Percentiles rank a stretch among this genome's conserved stretches.
Conservation (phyloP, 176 grass and related monocot species). For the Avena insularis region DNA sequence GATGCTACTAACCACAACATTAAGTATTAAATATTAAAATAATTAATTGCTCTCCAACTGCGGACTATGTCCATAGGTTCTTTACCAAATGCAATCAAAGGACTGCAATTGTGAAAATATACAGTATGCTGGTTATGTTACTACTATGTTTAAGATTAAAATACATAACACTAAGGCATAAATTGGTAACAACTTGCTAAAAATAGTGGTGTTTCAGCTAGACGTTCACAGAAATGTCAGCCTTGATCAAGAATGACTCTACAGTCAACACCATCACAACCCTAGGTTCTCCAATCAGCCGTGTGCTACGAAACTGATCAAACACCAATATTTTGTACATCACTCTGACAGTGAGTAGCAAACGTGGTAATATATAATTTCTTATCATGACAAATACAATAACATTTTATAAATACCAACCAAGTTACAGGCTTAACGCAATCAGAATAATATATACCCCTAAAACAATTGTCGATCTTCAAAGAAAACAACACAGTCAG, state of each 20-base stretch:
- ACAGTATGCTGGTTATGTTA: neutral
- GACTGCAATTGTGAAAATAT: neutral
- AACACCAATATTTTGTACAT: neutral
- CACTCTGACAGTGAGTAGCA: neutral
- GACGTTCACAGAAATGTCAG: neutral
- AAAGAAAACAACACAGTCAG: neutral
- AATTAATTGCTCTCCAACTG: neutral
- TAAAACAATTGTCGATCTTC: neutral
- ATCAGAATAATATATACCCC: neutral
- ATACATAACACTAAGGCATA: neutral
- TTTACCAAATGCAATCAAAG: neutral
- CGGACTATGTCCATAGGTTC: neutral
- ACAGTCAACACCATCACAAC: neutral
- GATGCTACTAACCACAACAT: neutral
- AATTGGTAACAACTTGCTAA: neutral
- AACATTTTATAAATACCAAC: neutral
- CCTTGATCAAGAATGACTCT: neutral
- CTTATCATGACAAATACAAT: neutral
- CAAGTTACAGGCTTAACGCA: neutral
- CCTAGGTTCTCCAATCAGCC: neutral
- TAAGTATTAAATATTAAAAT: neutral
- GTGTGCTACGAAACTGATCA: slow-evolving; percentile 9
- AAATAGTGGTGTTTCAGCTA: neutral
- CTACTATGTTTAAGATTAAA: neutral
- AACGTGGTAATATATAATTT: neutral